Conservation (phyloP, 1,139 yeast species). For the Suhomyces ambrosiae region DNA sequence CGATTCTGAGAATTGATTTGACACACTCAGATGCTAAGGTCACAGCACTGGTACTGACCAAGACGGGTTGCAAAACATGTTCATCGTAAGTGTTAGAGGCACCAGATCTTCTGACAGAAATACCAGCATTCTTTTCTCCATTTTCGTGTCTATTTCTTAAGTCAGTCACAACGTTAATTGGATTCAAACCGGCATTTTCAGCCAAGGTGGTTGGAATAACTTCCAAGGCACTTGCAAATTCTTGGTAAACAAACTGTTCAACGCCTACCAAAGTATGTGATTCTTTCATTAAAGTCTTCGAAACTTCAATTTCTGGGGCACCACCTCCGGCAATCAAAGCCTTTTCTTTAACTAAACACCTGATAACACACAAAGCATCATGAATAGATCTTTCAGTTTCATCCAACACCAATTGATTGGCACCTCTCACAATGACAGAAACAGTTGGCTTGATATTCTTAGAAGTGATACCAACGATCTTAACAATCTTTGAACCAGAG, state of each 20-base stretch:
- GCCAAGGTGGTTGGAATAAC: conserved; percentile 96
- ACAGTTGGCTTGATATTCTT: conserved; percentile 75
- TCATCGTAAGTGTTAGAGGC: conserved; percentile 91
- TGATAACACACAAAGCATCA: conserved; percentile 94
- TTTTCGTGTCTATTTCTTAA: conserved; percentile 87
- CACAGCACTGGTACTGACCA: conserved; percentile 92
- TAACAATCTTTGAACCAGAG: conserved; percentile 89
- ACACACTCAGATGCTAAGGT: conserved; percentile 95
- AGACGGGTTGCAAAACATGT: conserved; percentile 93
- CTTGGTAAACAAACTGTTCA: conserved; percentile 93
- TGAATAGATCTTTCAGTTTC: conserved; percentile 97
- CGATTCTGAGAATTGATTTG: conserved; percentile 91
- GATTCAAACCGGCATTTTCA: conserved; percentile 95
- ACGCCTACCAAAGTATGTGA: conserved; percentile 81
- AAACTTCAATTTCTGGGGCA: conserved; percentile 95
- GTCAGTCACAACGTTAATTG: conserved; percentile 93
- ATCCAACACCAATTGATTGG: conserved; percentile 84
- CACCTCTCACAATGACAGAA: conserved; percentile 92
- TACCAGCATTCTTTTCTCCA: conserved; percentile 94
- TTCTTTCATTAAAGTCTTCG: conserved; percentile 78
- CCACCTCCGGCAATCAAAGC: conserved; percentile 99
- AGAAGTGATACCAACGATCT: conserved; percentile 75
- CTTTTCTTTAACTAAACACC: conserved; percentile 91
- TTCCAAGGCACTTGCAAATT: conserved; percentile 93
- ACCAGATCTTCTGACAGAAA: conserved; percentile 90